These are phyloP conservation scores for Hyaloscypha bicolor DNA, from an alignment of 495 filamentous ascomycete species.

Conservation along the genomic window DNA sequence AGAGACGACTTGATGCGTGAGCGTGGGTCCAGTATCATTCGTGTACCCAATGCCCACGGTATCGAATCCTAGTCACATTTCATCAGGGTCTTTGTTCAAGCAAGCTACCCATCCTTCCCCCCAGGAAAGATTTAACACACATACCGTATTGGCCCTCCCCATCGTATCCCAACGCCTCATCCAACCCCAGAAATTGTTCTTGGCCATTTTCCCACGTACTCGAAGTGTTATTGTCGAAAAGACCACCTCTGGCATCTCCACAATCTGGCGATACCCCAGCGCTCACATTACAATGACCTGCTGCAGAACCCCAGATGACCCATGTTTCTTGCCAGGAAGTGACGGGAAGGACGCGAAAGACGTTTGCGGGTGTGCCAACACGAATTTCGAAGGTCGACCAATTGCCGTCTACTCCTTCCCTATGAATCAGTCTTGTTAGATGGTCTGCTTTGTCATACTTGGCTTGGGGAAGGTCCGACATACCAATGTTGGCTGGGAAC, in stretches of 20 bases:
- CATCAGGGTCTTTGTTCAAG: slow-evolving; percentile 30
- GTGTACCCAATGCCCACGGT: slow-evolving; percentile 48
- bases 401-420: slow-evolving; percentile 45
- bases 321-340: slow-evolving; percentile 42
- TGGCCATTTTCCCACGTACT: slow-evolving; percentile 45
- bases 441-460: background rate
- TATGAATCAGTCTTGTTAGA: slow-evolving; percentile 13
- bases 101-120: slow-evolving; percentile 27
- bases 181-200: slow-evolving; percentile 28
- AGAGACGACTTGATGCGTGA: slow-evolving; percentile 51
- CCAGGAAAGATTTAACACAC: slow-evolving; percentile 25
- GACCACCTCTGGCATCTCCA: slow-evolving; percentile 43
- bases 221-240: slow-evolving; percentile 48
- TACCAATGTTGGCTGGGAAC: slow-evolving; percentile 33
- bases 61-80: slow-evolving; percentile 44
- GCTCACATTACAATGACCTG: slow-evolving; percentile 38
- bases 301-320: slow-evolving; percentile 36
- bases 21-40: slow-evolving; percentile 40
- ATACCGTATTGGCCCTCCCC: slow-evolving; percentile 27
- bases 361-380: slow-evolving; percentile 31
- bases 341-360: slow-evolving; percentile 37
- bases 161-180: slow-evolving; percentile 15
- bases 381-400: slow-evolving; percentile 43
- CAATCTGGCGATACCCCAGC: slow-evolving; percentile 42
- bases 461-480: background rate